phyloP scores from a whole-genome alignment of 257 asterid genomes.

The Solanum medicagineum region DNA sequence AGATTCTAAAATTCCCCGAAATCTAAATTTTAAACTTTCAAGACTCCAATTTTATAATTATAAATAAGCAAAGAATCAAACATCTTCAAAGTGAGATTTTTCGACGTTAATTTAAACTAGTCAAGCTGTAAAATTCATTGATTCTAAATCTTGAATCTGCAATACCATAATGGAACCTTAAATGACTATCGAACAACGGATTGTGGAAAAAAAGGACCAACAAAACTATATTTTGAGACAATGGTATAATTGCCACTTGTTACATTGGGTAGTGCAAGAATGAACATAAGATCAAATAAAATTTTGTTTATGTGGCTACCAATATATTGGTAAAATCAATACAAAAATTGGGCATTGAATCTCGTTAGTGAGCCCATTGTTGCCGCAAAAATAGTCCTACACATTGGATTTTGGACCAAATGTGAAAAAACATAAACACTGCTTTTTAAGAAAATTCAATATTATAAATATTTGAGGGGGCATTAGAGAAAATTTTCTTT shows the following conservation, averaged over 20 bases:
- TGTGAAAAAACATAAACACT: neutral
- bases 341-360: constrained; percentile 7
- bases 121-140: too few species aligned
- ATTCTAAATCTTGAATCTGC: neutral
- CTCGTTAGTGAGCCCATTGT: neutral
- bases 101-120: too few species aligned
- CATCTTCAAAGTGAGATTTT: too few species aligned
- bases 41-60: neutral
- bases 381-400: neutral
- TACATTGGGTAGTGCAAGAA: neutral
- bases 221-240: neutral
- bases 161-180: too few species aligned
- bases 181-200: too few species aligned
- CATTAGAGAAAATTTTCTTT: neutral
- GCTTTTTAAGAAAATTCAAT: neutral
- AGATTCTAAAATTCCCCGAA: too few species aligned
- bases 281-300: neutral
- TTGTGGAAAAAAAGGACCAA: too few species aligned
- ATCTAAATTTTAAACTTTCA: neutral
- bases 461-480: neutral
- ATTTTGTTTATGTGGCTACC: neutral
- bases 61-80: too few species aligned
- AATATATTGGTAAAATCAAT: neutral
- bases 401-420: neutral
- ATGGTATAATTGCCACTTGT: neutral